These are phyloP conservation scores for Juncus effusus DNA, from an alignment of 176 grass and related monocot genomes.

Conservation along the genomic window DNA sequence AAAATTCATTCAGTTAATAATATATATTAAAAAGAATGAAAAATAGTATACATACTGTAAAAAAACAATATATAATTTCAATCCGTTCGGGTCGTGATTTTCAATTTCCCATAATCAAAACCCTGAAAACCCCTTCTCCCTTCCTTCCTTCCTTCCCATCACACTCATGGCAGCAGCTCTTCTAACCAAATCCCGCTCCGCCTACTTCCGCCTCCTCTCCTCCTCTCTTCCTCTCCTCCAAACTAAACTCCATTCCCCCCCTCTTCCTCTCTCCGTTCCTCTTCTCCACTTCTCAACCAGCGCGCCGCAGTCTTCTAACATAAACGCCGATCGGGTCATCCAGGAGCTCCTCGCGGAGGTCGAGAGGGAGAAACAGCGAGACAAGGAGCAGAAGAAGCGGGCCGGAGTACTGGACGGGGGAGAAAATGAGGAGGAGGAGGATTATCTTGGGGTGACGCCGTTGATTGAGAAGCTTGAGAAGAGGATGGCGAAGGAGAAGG, in stretches of 20 bases:
- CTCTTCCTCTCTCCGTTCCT: constrained; percentile 32
- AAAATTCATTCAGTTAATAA: too few species aligned
- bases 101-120: too few species aligned
- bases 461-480: constrained; percentile 71
- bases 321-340: constrained; percentile 29
- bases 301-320: not conserved
- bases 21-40: too few species aligned
- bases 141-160: not conserved
- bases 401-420: constrained; percentile 11
- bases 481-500: constrained; percentile 32
- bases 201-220: constrained; percentile 58
- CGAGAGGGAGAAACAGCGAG: constrained; percentile 52
- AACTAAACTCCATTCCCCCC: constrained; percentile 20
- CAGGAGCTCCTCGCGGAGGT: constrained; percentile 54
- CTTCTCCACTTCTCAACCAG: constrained; percentile 11
- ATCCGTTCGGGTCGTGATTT: too few species aligned
- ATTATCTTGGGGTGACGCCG: constrained; percentile 64
- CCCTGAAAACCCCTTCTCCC: not conserved
- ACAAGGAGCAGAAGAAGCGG: constrained; percentile 31
- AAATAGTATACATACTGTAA: too few species aligned
- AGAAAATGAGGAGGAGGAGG: constrained; percentile 36
- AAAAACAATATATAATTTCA: too few species aligned
- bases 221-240: constrained; percentile 14
- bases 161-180: constrained; percentile 49
- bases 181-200: constrained; percentile 38